Base-by-base conservation (phyloP, 768 basidiomycete species). In the Pleurotus citrinopileatus region DNA sequence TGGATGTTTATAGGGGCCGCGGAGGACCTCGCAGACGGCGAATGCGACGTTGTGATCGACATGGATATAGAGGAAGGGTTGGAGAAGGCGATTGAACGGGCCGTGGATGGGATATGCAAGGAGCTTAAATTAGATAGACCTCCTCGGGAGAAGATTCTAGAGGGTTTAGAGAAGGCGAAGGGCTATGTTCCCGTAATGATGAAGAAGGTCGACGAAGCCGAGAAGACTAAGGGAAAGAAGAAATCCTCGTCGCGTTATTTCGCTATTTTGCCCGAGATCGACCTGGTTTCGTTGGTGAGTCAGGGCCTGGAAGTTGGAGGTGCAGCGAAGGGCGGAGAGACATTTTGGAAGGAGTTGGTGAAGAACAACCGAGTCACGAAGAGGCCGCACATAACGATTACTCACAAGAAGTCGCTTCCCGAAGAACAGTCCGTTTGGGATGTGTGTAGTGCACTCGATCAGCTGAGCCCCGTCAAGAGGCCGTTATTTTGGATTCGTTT, bases 311-410 rank as follows among this genome's bases (percentile, higher is more conserved):
- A 64, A 10, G 55, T 59, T 12, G 66, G 61, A 3, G 75, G 68
- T 26, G 62, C 65, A 19, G 64, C 68, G 23, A 54, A 62, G 19
- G 56, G 58, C 1, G 70, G 71, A 10, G 69, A 61, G 52, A 42
- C 54, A 4, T 76, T 91, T 55, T 89, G 83, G 78, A 60, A 66
- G 0, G 46, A 60, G 6, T 63, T 95, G 26, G 72, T 76, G 53
- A 37, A 46, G 7, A 67, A 67, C 0, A 63, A 71, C 3, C 75
- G 89, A 22, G 67, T 96, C 12, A 65, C 79, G 13, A 59, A 66
- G 36, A 70, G 78, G 3, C 93, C 95, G 1, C 97, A 98, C 69
- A 76, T 97, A 53, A 98, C 96, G 1, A 72, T 98, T 55, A 86
- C 87, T 26, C 97, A 99, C 68, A 65, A 67, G 58, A 84, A 83